Evolutionary conservation across 208 protist species (phyloP), one percentile per base, ranked within the genome.

Genomic region (Acanthamoeba rhysodes): DNA sequence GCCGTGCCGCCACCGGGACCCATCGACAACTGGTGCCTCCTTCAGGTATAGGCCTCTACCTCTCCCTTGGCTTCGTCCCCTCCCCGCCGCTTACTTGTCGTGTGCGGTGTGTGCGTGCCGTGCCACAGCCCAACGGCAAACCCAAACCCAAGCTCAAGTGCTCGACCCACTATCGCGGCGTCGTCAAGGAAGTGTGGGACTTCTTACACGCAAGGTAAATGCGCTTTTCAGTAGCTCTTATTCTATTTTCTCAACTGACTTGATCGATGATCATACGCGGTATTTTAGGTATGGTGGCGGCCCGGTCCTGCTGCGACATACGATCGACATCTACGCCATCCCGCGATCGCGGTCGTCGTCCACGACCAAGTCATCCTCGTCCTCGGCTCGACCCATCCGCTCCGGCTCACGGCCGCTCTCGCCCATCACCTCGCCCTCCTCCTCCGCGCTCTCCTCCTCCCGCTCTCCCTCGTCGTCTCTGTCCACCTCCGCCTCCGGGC

Each of bases 151-250:
- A 70, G 12, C 90, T 94, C 90, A 57, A 64, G 45, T 41, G 45
- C 5, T 76, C 90, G 66, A 16, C 5, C 41, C 45, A 94, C 68
- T 94, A 94, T 48, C 90, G 90, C 68, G 90, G 90, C 6, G n/a
- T 94, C n/a, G 68, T 68, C 85, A 29, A 50, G 85, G 59, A 76
- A 20, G 90, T 94, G 41, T 94, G 90, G 90, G 90, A 94, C 22
- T 82, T 82, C 27, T 82, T 94, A 68, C 74, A 82, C 27, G 37
- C 37, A 41, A 41, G 37, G 37, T 41, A 41, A 41, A 41, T 1
- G 37, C 37, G 37, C 37, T 41, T 41, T 41, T 3, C 37, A n/a
- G n/a, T n/a, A n/a, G n/a, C n/a, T n/a, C n/a, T n/a, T n/a, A n/a
- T n/a, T n/a, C n/a, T n/a, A n/a, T n/a, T n/a, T n/a, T n/a, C n/a